Percentiles rank a stretch among this genome's conserved stretches.
Conservation (phyloP, 768 basidiomycete species). For the Leccinum longicurvipes region DNA sequence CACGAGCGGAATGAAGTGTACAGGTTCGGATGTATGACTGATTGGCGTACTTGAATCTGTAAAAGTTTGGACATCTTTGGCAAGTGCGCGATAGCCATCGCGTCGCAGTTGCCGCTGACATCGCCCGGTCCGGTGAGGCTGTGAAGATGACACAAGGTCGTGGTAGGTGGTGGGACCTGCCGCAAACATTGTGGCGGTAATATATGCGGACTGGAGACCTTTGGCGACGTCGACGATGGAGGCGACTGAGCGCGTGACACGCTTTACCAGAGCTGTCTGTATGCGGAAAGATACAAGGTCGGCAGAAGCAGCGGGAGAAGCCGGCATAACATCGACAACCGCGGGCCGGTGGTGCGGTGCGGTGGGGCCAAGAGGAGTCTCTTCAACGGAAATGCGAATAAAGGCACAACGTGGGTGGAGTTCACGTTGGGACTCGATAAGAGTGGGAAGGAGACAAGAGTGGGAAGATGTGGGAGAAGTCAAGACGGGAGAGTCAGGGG, state of each 20-base stretch:
- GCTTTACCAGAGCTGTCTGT: conserved; percentile 18
- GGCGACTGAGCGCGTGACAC: conserved; percentile 36
- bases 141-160: conserved; percentile 15
- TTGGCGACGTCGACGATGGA: conserved; percentile 51
- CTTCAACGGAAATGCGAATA: conserved; percentile 34
- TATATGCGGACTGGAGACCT: conserved; percentile 56
- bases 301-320: conserved; percentile 1
- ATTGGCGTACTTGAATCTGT: conserved; percentile 19
- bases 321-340: conserved; percentile 21
- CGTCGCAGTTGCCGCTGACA: conserved; percentile 23
- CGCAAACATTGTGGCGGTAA: conserved; percentile 50
- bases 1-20: conserved; percentile 42
- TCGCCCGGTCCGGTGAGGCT: conserved; percentile 5
- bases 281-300: conserved; percentile 5
- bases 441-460: conserved; percentile 30
- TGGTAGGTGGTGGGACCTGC: conserved; percentile 30
- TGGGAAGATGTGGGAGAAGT: conserved; percentile 28
- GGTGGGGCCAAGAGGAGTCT: conserved; percentile 34
- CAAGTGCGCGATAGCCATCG: conserved; percentile 42
- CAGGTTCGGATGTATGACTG: conserved; percentile 19
- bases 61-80: conserved; percentile 43
- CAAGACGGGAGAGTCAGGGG: conserved; percentile 33
- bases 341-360: background rate
- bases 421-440: conserved; percentile 31
- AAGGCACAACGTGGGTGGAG: conserved; percentile 35